These are phyloP conservation scores for Candida arabinofermentans DNA, from an alignment of 805 yeast species.

Conservation along the genomic window DNA sequence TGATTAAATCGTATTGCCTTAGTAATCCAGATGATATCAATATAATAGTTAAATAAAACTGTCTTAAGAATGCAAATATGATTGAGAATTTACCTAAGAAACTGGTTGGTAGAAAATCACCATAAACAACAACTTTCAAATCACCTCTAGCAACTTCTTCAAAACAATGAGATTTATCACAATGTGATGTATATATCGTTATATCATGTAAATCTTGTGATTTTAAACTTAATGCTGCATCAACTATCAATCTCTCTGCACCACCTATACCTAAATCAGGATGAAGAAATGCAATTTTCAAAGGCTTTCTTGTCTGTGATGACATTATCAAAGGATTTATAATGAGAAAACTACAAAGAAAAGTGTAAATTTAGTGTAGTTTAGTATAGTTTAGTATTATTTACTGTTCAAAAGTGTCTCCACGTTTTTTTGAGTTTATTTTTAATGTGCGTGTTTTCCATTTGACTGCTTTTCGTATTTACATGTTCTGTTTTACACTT, in stretches of 20 bases:
- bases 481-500: too few relatives aligned
- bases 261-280: conserved; percentile 98
- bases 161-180: conserved; percentile 82
- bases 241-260: conserved; percentile 95
- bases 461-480: too few relatives aligned
- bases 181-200: conserved; percentile 80
- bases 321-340: too few relatives aligned
- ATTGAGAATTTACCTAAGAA: conserved; percentile 68
- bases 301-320: conserved; percentile 7
- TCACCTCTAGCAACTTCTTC: conserved; percentile 71
- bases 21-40: conserved; percentile 48
- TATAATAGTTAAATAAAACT: conserved; percentile 54
- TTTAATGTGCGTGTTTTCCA: too few relatives aligned
- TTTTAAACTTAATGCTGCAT: conserved; percentile 87
- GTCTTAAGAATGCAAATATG: conserved; percentile 79
- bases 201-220: conserved; percentile 46
- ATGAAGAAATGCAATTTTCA: conserved; percentile 81
- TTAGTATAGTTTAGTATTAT: too few relatives aligned
- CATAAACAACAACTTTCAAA: conserved; percentile 66
- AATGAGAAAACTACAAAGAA: too few relatives aligned
- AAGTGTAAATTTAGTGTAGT: too few relatives aligned
- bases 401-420: too few relatives aligned
- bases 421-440: too few relatives aligned
- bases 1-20: conserved; percentile 58
- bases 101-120: conserved; percentile 78